Evolutionary conservation across 768 basidiomycete genomes (phyloP).

Genomic region (Tulasnella sp.): DNA sequence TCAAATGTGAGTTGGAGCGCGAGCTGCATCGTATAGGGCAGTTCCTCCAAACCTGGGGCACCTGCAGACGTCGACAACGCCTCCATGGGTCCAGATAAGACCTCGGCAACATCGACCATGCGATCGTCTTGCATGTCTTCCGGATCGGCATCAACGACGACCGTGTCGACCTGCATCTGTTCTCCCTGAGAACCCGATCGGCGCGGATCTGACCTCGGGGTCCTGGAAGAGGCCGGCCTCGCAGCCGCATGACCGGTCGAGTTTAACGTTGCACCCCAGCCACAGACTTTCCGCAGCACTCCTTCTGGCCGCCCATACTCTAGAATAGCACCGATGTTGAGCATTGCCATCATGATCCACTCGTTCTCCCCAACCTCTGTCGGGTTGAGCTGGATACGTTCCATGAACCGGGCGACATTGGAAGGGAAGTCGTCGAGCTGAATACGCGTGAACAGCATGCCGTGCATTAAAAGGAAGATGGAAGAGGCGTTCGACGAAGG

Average conservation of each 20-base stretch:
- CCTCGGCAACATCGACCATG: slow-evolving; percentile 21
- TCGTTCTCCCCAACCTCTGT: slow-evolving; percentile 61
- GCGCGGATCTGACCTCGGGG: slow-evolving; percentile 22
- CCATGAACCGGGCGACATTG: slow-evolving; percentile 72
- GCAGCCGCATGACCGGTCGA: not conserved
- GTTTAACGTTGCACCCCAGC: slow-evolving; percentile 23
- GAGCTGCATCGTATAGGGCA: slow-evolving; percentile 54
- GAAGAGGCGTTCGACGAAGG: slow-evolving; percentile 37
- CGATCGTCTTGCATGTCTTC: slow-evolving; percentile 23
- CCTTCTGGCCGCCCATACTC: slow-evolving; percentile 77
- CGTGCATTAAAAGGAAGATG: slow-evolving; percentile 84
- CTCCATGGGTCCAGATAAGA: slow-evolving; percentile 19
- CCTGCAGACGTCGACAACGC: slow-evolving; percentile 1
- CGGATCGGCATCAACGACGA: slow-evolving; percentile 19
- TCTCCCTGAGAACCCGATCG: slow-evolving; percentile 32
- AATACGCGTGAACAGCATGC: slow-evolving; percentile 94
- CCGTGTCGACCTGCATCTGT: slow-evolving; percentile 53
- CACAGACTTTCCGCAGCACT: slow-evolving; percentile 52
- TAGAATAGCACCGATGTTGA: slow-evolving; percentile 69
- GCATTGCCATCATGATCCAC: slow-evolving; percentile 93
- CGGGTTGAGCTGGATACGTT: slow-evolving; percentile 65
- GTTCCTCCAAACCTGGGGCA: slow-evolving; percentile 27
- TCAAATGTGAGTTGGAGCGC: slow-evolving; percentile 69
- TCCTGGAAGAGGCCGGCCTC: slow-evolving; percentile 1
- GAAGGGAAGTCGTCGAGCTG: slow-evolving; percentile 83